Evolutionary conservation across 495 filamentous ascomycete species (phyloP).

Genomic region (Aspergillus mulundensis): DNA sequence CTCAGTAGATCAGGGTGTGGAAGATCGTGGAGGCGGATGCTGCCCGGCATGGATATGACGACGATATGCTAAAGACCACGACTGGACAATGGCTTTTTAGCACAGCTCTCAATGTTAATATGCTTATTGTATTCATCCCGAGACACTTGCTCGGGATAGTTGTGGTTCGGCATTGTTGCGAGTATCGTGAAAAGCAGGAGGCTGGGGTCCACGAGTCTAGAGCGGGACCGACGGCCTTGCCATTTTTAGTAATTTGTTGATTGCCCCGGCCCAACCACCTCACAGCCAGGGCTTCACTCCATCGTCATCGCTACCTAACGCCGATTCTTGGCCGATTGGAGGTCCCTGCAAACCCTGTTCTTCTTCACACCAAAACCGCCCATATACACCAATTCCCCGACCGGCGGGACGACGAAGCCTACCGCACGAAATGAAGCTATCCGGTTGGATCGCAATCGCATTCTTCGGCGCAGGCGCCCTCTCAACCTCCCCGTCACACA

Average conservation of each 20-base stretch:
- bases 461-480: conserved; percentile 32
- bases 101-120: too few species aligned
- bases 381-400: neutral
- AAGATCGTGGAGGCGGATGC: too few species aligned
- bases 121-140: too few species aligned
- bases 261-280: conserved; percentile 18
- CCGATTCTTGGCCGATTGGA: neutral
- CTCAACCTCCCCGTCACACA: conserved; percentile 25
- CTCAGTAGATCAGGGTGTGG: too few species aligned
- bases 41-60: too few species aligned
- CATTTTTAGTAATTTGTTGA: conserved; percentile 43
- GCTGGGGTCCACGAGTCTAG: neutral
- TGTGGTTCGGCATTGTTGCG: too few species aligned
- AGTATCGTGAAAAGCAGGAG: neutral
- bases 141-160: too few species aligned
- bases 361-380: neutral
- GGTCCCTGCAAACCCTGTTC: neutral
- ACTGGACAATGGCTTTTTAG: too few species aligned
- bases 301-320: conserved; percentile 5
- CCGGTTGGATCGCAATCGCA: conserved; percentile 36
- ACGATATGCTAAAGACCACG: too few species aligned
- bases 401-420: conserved; percentile 14
- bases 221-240: conserved; percentile 10
- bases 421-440: conserved; percentile 34
- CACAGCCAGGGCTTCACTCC: neutral